Evolutionary conservation across 2,329 filamentous ascomycete species (phyloP), one percentile per base, ranked within the genome.

Genomic region (Clonostachys byssicola): DNA sequence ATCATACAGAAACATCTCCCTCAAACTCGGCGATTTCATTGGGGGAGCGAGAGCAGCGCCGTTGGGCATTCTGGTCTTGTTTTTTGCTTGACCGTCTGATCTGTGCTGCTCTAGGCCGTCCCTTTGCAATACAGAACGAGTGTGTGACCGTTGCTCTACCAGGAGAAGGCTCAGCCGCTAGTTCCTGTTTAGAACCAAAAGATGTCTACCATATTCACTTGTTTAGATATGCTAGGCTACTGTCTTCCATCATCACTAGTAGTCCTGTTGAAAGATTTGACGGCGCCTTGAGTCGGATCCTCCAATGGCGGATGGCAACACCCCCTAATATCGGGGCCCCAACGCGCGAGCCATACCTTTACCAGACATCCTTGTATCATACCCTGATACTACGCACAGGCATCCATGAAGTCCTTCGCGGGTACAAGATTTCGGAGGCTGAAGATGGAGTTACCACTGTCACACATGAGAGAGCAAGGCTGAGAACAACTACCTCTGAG

Each of bases 51-150:
- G 44, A 50, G 45, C 48, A 50, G 42, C 45, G 45, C 17, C 36
- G 48, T 30, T 47, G 48, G 48, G 48, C 48, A 12, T 47, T 50
- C 38, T 50, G 48, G 48, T 45, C 45, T 8, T 50, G 48, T 38
- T 50, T 47, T 34, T 40, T 42, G 18, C 45, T 50, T 13, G 48
- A 50, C 17, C 23, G 45, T 12, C 48, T 50, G 8, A 41, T 50
- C 18, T 50, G 45, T 20, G 48, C 45, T 17, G 48, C 18, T 33
- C 42, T 50, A 5, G 48, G 48, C 5, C 42, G 48, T 12, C 48
- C 48, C 10, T 47, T 44, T 18, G 47, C 48, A 7, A 47, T 49
- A 12, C 44, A 45, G 13, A 45, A 49, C 39, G 20, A 40, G 30
- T 44, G 47, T 39, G 45, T 49, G n/a, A 43, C 41, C 41, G 41